Percentiles rank a stretch among this genome's conserved stretches.
These are phyloP conservation scores for Cutaneotrichosporon sp. DNA, from an alignment of 1,284 basidiomycete genomes.

Conservation along the genomic window DNA sequence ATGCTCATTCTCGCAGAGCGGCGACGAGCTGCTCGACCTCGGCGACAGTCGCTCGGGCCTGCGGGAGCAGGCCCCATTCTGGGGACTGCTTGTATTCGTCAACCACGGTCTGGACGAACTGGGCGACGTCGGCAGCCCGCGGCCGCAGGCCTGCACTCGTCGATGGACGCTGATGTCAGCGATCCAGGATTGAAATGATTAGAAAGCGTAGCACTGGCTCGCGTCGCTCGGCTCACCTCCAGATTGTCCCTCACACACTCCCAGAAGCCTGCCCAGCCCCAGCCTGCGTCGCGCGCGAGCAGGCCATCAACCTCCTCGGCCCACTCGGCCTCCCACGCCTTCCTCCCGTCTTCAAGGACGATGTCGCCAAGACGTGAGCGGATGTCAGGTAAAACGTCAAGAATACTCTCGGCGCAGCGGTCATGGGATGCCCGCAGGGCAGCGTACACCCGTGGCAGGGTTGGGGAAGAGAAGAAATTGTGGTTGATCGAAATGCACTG, in stretches of 20 bases:
- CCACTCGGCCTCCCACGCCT: slow-evolving; percentile 50
- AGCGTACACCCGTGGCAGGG: slow-evolving; percentile 50
- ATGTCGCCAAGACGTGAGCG: slow-evolving; percentile 4
- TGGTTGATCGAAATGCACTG: slow-evolving; percentile 53
- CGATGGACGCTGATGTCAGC: slow-evolving; percentile 24
- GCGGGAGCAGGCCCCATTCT: slow-evolving; percentile 29
- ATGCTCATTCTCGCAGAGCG: neutral
- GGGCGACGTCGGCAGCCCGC: slow-evolving; percentile 16
- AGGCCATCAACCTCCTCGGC: slow-evolving; percentile 49
- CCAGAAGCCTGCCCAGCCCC: slow-evolving; percentile 50
- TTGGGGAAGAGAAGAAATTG: slow-evolving; percentile 54
- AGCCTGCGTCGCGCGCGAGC: slow-evolving; percentile 51
- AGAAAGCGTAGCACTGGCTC: neutral
- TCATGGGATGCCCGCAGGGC: slow-evolving; percentile 46
- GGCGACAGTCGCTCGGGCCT: slow-evolving; percentile 17
- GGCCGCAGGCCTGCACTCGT: slow-evolving; percentile 23
- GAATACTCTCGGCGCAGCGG: slow-evolving; percentile 49
- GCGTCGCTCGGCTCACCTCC: slow-evolving; percentile 21
- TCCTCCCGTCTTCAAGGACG: slow-evolving; percentile 8
- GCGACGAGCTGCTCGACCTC: slow-evolving; percentile 24
- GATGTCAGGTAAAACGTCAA: slow-evolving; percentile 46
- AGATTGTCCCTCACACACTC: slow-evolving; percentile 34
- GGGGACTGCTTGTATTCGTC: slow-evolving; percentile 20
- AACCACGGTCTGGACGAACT: slow-evolving; percentile 25
- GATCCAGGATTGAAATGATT: too few species aligned